Conservation (phyloP, 345 rosid genomes). For the Psidium friedrichsthalianum region DNA sequence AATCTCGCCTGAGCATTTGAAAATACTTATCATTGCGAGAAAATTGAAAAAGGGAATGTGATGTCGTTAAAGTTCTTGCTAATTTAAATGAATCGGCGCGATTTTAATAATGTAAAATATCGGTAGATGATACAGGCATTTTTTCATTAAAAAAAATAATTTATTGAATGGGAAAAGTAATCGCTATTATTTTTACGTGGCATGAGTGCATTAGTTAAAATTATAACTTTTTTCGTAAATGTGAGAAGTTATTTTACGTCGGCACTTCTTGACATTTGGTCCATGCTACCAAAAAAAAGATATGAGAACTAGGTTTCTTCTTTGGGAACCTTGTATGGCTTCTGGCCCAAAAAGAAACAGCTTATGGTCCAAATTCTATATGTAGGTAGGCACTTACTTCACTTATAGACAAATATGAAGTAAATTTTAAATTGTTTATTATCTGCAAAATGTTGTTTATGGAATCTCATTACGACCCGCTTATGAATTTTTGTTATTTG, state of each 20-base stretch:
- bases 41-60: not conserved
- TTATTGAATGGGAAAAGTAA: not conserved
- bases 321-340: not conserved
- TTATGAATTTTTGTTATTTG: not conserved
- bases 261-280: not conserved
- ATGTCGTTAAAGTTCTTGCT: not conserved
- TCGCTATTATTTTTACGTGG: not conserved
- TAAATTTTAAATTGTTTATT: not conserved
- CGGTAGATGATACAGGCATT: accelerated
- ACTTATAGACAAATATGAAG: not conserved
- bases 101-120: not conserved
- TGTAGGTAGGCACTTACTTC: not conserved
- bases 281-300: not conserved
- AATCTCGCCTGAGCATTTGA: not conserved
- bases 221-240: too few relatives aligned
- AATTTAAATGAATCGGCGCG: not conserved
- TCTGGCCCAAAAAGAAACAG: not conserved
- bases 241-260: too few relatives aligned
- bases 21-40: not conserved
- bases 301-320: not conserved
- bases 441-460: not conserved
- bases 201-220: too few relatives aligned
- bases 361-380: not conserved
- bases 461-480: not conserved
- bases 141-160: not conserved